These are phyloP conservation scores for Aspergillus sp. DNA, from an alignment of 2,329 filamentous ascomycete species.

Conservation along the genomic window DNA sequence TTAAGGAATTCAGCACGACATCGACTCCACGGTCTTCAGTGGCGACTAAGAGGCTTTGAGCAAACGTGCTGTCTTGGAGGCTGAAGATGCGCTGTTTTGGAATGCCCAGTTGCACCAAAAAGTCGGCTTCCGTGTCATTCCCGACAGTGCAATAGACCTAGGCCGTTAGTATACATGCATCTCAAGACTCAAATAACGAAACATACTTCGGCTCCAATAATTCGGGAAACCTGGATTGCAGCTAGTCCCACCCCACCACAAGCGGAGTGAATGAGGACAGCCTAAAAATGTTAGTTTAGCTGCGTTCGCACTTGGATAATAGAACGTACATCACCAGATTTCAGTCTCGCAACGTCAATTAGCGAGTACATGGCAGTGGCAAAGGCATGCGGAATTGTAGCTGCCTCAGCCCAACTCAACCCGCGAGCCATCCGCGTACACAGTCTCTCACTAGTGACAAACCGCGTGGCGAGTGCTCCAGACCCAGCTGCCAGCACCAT, in stretches of 20 bases:
- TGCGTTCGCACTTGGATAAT: not conserved
- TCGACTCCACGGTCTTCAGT: not conserved
- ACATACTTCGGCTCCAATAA: constrained; percentile 6
- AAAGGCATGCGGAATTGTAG: constrained; percentile 5
- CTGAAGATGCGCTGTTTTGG: not conserved
- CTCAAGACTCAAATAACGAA: not conserved
- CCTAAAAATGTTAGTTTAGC: not conserved
- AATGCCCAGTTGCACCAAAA: not conserved
- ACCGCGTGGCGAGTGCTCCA: not conserved
- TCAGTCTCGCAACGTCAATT: constrained; percentile 5
- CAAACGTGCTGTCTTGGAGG: not conserved
- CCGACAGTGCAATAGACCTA: not conserved
- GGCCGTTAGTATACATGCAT: not conserved
- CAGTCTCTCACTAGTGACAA: constrained; percentile 3
- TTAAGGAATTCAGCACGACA: not conserved
- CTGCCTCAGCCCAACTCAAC: constrained; percentile 6
- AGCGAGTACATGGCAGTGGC: constrained; percentile 10
- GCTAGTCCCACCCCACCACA: constrained; percentile 8
- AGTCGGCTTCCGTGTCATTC: not conserved
- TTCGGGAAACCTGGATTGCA: constrained; percentile 9
- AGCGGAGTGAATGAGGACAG: constrained; percentile 12
- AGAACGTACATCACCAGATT: constrained; percentile 4
- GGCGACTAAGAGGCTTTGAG: not conserved
- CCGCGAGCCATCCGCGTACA: constrained; percentile 3
- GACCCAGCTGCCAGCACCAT: not conserved